A percentile compares a stretch with the other conserved stretches of the same genome.
These are phyloP conservation scores for Starmerella sirachaensis DNA, from an alignment of 805 yeast species.

Conservation along the genomic window DNA sequence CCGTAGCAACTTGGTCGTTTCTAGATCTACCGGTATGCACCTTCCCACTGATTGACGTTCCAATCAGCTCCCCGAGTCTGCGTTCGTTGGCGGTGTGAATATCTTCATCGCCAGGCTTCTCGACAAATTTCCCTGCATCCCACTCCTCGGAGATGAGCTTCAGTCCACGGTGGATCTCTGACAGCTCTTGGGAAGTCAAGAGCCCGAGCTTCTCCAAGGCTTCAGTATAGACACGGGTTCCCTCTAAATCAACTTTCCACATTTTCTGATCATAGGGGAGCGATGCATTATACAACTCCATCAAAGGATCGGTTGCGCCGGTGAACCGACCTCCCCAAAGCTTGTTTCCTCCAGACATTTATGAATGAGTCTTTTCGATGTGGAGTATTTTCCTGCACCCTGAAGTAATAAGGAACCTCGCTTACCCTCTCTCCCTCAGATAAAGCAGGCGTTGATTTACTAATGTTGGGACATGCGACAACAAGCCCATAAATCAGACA, in stretches of 20 bases:
- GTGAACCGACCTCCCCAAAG: slow-evolving; percentile 99
- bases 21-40: slow-evolving; percentile 99
- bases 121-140: slow-evolving; percentile 55
- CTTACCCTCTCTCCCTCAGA: too few relatives aligned
- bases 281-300: slow-evolving; percentile 95
- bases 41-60: slow-evolving; percentile 86
- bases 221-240: slow-evolving; percentile 83
- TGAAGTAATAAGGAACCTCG: too few relatives aligned
- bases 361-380: neutral
- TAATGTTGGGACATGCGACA: neutral
- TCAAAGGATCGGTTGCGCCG: slow-evolving; percentile 87
- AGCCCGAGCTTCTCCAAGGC: slow-evolving; percentile 75
- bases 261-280: slow-evolving; percentile 89
- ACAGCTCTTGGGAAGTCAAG: slow-evolving; percentile 58
- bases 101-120: slow-evolving; percentile 87
- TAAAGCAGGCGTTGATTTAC: neutral
- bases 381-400: neutral
- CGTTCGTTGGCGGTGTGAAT: slow-evolving; percentile 98
- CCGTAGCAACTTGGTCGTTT: slow-evolving; percentile 99
- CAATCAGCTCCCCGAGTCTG: slow-evolving; percentile 91
- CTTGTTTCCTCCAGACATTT: slow-evolving; percentile 40
- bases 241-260: slow-evolving; percentile 89
- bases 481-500: neutral
- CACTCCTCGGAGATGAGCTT: slow-evolving; percentile 66
- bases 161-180: slow-evolving; percentile 75